Evolutionary conservation across 176 grass and related monocot genomes (phyloP).

Genomic region (Eragrostis curvula): DNA sequence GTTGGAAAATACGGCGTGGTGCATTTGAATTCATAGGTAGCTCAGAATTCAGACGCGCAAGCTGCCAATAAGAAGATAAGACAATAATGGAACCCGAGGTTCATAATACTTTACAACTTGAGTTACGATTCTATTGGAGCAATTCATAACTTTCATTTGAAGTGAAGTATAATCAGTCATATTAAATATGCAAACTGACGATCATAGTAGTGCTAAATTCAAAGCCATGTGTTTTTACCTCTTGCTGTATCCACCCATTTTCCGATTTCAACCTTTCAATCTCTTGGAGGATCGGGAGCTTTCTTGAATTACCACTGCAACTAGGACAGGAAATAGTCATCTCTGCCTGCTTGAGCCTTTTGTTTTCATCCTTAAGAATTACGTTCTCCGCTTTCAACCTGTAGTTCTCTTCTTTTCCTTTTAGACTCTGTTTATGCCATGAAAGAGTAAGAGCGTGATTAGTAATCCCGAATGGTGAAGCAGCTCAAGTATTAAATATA

Average conservation of each 20-base stretch:
- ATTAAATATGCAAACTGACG: neutral
- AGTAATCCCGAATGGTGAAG: neutral
- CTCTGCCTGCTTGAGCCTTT: constrained; percentile 26
- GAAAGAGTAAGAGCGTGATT: neutral
- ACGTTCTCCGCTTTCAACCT: constrained; percentile 57
- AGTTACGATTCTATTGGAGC: neutral
- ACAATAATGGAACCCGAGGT: constrained; percentile 1
- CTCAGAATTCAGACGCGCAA: neutral
- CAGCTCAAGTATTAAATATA: neutral
- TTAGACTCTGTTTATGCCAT: constrained; percentile 38
- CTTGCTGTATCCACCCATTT: constrained; percentile 45
- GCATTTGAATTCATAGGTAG: neutral
- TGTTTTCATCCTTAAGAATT: constrained; percentile 48
- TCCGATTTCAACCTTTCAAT: constrained; percentile 33
- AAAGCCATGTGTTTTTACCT: neutral
- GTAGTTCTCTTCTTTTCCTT: constrained; percentile 54
- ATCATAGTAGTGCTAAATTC: neutral
- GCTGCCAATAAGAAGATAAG: constrained; percentile 29
- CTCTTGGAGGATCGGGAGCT: constrained; percentile 27
- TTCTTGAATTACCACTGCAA: constrained; percentile 24
- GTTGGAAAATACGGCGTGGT: neutral
- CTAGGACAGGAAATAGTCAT: constrained; percentile 20
- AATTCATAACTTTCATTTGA: neutral
- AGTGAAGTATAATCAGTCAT: neutral
- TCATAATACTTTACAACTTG: neutral